These are phyloP conservation scores for Aspergillus uvarum DNA, from an alignment of 2,329 filamentous ascomycete genomes.

Conservation along the genomic window DNA sequence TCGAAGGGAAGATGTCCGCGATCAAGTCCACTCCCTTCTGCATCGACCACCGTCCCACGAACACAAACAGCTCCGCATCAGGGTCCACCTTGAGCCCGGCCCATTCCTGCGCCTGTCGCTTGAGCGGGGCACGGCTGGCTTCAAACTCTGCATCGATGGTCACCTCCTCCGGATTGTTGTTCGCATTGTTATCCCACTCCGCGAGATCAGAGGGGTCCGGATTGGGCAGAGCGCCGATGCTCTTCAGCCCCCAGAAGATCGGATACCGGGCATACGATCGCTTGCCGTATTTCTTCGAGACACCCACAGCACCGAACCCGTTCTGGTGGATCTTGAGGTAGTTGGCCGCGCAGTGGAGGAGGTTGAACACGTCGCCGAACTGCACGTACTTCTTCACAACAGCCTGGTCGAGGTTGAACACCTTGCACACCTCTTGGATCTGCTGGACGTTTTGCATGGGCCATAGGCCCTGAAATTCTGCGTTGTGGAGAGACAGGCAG, in stretches of 20 bases:
- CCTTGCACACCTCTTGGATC: conserved; percentile 60
- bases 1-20: conserved; percentile 64
- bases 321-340: conserved; percentile 67
- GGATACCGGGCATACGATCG: conserved; percentile 65
- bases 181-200: conserved; percentile 49
- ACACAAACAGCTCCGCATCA: conserved; percentile 64
- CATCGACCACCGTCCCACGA: conserved; percentile 67
- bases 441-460: conserved; percentile 62
- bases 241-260: conserved; percentile 65
- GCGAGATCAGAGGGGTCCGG: conserved; percentile 59
- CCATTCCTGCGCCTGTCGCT: conserved; percentile 65
- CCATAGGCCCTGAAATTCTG: conserved; percentile 68
- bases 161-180: conserved; percentile 55
- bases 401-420: conserved; percentile 60
- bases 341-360: conserved; percentile 63
- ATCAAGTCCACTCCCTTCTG: conserved; percentile 68
- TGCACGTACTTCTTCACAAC: conserved; percentile 62
- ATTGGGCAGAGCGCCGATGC: conserved; percentile 63
- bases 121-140: conserved; percentile 51
- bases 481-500: conserved; percentile 65
- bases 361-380: conserved; percentile 67
- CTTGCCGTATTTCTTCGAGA: conserved; percentile 67
- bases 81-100: conserved; percentile 61
- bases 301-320: conserved; percentile 66
- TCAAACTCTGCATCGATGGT: conserved; percentile 57